Percentiles rank a stretch among this genome's conserved stretches.
Conservation (phyloP, 495 filamentous ascomycete genomes). For the Trichoderma parareesei region DNA sequence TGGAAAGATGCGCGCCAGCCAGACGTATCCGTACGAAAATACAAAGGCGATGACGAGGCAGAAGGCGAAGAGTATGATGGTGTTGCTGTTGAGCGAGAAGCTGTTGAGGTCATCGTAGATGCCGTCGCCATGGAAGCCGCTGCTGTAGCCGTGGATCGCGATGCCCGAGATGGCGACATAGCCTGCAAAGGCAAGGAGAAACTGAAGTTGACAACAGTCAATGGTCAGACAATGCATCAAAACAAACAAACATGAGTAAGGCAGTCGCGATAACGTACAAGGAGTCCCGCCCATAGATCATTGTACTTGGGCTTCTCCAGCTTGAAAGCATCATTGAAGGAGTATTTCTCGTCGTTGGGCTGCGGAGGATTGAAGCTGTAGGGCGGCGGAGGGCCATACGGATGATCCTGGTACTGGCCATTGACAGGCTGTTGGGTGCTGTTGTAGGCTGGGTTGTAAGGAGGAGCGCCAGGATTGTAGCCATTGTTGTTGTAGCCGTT, state of each 20-base stretch:
- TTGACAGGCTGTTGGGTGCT: constrained; percentile 4
- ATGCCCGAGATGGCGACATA: constrained; percentile 72
- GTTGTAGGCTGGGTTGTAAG: neutral
- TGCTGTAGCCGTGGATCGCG: constrained; percentile 63
- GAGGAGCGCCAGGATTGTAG: constrained; percentile 8
- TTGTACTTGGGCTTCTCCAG: constrained; percentile 78
- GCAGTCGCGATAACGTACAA: constrained; percentile 38
- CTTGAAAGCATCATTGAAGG: constrained; percentile 73
- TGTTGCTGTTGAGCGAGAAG: constrained; percentile 73
- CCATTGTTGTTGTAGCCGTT: constrained; percentile 13
- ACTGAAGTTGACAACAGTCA: constrained; percentile 28
- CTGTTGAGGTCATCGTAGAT: constrained; percentile 63
- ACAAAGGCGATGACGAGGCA: constrained; percentile 62
- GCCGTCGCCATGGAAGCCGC: constrained; percentile 58
- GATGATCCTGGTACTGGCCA: constrained; percentile 15
- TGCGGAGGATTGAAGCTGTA: constrained; percentile 10
- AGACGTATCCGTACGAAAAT: constrained; percentile 68
- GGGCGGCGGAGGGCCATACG: constrained; percentile 9
- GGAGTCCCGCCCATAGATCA: constrained; percentile 76
- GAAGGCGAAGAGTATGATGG: constrained; percentile 75
- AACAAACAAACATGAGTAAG: too few relatives aligned
- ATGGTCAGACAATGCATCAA: constrained; percentile 12
- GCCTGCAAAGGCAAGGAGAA: constrained; percentile 65
- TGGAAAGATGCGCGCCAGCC: constrained; percentile 69
- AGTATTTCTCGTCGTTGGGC: constrained; percentile 37